phyloP scores from a whole-genome alignment of 2,329 filamentous ascomycete genomes.

The Penicillium sp. region DNA sequence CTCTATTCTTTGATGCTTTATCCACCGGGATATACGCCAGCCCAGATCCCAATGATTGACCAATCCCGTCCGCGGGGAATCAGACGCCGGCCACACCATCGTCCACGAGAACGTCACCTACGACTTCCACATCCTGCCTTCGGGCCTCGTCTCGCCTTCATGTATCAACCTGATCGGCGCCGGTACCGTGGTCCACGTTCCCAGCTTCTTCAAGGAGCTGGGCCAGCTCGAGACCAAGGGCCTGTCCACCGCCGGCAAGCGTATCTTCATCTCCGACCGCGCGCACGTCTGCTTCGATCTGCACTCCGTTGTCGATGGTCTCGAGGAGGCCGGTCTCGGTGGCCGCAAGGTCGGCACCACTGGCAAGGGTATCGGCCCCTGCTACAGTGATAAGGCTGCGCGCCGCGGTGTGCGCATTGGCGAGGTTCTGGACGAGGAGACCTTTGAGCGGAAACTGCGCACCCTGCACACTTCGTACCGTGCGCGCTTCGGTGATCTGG shows the following conservation, averaged over 20 bases:
- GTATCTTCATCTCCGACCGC: slow-evolving; percentile 48
- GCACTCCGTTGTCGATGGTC: slow-evolving; percentile 46
- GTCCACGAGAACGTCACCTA: slow-evolving; percentile 48
- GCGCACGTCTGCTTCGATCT: slow-evolving; percentile 47
- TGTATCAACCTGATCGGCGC: slow-evolving; percentile 50
- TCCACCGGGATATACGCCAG: not conserved
- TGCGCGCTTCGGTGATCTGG: slow-evolving; percentile 58
- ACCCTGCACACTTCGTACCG: slow-evolving; percentile 53
- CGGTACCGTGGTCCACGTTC: slow-evolving; percentile 48
- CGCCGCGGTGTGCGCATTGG: slow-evolving; percentile 59
- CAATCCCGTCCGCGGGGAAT: not conserved
- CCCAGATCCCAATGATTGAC: slow-evolving; percentile 9
- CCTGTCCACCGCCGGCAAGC: slow-evolving; percentile 38
- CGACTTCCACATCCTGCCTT: slow-evolving; percentile 51
- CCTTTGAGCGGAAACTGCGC: slow-evolving; percentile 56
- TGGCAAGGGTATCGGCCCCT: slow-evolving; percentile 55
- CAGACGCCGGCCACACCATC: slow-evolving; percentile 49
- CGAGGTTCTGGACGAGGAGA: slow-evolving; percentile 56
- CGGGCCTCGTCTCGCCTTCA: slow-evolving; percentile 44
- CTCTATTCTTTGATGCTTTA: not conserved
- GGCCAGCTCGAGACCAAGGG: slow-evolving; percentile 45
- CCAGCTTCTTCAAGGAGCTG: slow-evolving; percentile 50
- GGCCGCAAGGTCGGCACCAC: slow-evolving; percentile 50
- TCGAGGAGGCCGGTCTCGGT: slow-evolving; percentile 46
- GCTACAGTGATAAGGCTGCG: slow-evolving; percentile 63